Base-by-base conservation (phyloP, 2,329 filamentous ascomycete species). In the Colletotrichum sp. region DNA sequence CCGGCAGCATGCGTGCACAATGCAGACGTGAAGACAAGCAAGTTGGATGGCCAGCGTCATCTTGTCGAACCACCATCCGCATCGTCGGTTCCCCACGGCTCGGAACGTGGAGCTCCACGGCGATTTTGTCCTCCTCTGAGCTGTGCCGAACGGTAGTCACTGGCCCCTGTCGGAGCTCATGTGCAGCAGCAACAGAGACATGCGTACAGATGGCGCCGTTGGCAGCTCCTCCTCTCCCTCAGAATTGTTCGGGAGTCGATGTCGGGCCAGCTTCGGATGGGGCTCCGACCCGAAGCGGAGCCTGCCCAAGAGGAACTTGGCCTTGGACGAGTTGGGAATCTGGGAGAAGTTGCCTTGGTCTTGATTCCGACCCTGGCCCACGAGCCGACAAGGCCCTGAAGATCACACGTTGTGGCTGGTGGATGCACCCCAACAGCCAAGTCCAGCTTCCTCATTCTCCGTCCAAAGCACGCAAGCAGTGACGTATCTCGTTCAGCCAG, bases 21-120 rank as follows among this genome's bases (percentile, higher is more conserved):
- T 34, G 16, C 34, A 26, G 24, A 64, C 43, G 43, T 21, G 36
- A 43, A 64, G 24, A 34, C n/a, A 43, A 64, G 34, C 18, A 24
- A 26, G n/a, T 28, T 21, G 34, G 34, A 64, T 6, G 28, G 28
- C 26, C 26, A 38, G n/a, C 58, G 58, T 26, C 60, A 12, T 28
- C 13, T 64, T 52, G n/a, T 72, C 26, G 65, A 21, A 15, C 32
- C 32, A 61, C 16, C 36, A 63, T 21, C 57, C 52, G 21, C 36
- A 57, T 24, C 30, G 48, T 64, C 63, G 55, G 55, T 60, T 38
- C 55, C 57, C 57, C 26, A 60, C 63, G 73, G 70, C 48, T 75
- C 70, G 74, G 70, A 75, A 68, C 43, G 34, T 73, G 64, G 57
- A 69, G 74, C 63, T 75, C 73, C 64, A 73, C 64, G 64, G 70